A percentile compares a stretch with the other conserved stretches of the same genome.
phyloP scores from a whole-genome alignment of 2,329 filamentous ascomycete genomes.

The Penicillium crustosum region DNA sequence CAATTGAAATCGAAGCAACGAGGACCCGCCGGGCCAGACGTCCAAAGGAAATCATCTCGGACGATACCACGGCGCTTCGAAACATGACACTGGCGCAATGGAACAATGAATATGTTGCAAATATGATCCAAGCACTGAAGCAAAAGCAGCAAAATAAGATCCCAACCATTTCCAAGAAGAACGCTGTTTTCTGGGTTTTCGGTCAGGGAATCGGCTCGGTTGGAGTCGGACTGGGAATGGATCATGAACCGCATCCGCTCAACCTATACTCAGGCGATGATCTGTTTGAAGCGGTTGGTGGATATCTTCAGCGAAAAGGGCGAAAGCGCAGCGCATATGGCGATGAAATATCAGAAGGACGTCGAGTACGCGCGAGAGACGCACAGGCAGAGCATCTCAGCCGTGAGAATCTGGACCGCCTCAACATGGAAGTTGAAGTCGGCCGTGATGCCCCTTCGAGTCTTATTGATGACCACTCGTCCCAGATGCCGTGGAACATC shows the following conservation, averaged over 20 bases:
- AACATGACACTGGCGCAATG: slow-evolving; percentile 59
- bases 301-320: slow-evolving; percentile 21
- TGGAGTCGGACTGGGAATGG: slow-evolving; percentile 47
- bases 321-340: slow-evolving; percentile 33
- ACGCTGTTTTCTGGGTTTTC: slow-evolving; percentile 62
- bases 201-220: slow-evolving; percentile 58
- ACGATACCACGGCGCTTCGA: slow-evolving; percentile 53
- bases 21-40: neutral
- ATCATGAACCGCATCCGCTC: slow-evolving; percentile 52
- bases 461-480: slow-evolving; percentile 66
- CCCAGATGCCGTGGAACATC: slow-evolving; percentile 69
- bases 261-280: slow-evolving; percentile 58
- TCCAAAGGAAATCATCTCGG: slow-evolving; percentile 46
- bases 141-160: slow-evolving; percentile 48
- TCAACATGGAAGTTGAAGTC: slow-evolving; percentile 59
- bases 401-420: slow-evolving; percentile 20
- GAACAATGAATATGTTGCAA: slow-evolving; percentile 58
- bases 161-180: slow-evolving; percentile 57
- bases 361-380: slow-evolving; percentile 42
- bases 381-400: slow-evolving; percentile 38
- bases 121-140: slow-evolving; percentile 55
- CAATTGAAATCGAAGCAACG: slow-evolving; percentile 3
- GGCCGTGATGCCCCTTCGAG: slow-evolving; percentile 66
- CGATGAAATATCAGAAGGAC: slow-evolving; percentile 22
- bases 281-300: slow-evolving; percentile 52